These are phyloP conservation scores for Backusella australiensis DNA, from an alignment of 192 early-diverging fungal genomes.

Conservation along the genomic window DNA sequence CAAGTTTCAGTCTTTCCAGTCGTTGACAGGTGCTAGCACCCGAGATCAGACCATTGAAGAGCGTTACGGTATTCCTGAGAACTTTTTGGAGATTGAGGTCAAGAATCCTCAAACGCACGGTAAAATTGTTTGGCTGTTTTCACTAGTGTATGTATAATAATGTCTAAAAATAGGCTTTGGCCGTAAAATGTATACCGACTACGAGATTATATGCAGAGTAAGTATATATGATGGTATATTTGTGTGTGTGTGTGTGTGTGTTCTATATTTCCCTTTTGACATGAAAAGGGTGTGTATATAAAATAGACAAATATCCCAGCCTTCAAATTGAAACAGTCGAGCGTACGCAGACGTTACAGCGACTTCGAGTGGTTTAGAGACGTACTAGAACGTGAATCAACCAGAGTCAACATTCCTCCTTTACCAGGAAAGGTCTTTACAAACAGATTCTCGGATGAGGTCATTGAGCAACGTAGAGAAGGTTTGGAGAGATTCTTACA, in stretches of 20 bases:
- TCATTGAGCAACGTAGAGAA: slow-evolving; percentile 88
- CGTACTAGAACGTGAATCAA: slow-evolving; percentile 86
- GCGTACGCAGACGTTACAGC: slow-evolving; percentile 89
- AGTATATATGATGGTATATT: slow-evolving; percentile 26
- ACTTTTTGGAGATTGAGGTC: slow-evolving; percentile 96
- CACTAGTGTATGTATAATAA: not conserved
- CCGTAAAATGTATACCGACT: slow-evolving; percentile 90
- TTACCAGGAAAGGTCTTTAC: slow-evolving; percentile 97
- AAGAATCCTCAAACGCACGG: slow-evolving; percentile 85
- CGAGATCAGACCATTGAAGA: slow-evolving; percentile 59
- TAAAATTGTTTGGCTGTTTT: slow-evolving; percentile 16
- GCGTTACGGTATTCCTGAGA: slow-evolving; percentile 91
- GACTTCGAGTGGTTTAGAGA: slow-evolving; percentile 99
- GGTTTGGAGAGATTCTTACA: slow-evolving; percentile 95
- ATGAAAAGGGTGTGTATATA: not conserved
- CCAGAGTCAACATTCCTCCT: slow-evolving; percentile 92
- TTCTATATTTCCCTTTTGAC: not conserved
- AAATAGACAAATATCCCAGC: slow-evolving; percentile 92
- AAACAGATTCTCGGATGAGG: slow-evolving; percentile 92
- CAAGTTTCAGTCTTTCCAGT: slow-evolving; percentile 27
- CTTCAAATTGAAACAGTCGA: slow-evolving; percentile 84
- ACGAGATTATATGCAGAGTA: slow-evolving; percentile 91
- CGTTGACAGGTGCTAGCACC: slow-evolving; percentile 26
- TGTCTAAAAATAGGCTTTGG: slow-evolving; percentile 50
- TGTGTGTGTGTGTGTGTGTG: not conserved